Conservation (phyloP, 1,284 basidiomycete genomes). For the Pseudozyma sp. region DNA sequence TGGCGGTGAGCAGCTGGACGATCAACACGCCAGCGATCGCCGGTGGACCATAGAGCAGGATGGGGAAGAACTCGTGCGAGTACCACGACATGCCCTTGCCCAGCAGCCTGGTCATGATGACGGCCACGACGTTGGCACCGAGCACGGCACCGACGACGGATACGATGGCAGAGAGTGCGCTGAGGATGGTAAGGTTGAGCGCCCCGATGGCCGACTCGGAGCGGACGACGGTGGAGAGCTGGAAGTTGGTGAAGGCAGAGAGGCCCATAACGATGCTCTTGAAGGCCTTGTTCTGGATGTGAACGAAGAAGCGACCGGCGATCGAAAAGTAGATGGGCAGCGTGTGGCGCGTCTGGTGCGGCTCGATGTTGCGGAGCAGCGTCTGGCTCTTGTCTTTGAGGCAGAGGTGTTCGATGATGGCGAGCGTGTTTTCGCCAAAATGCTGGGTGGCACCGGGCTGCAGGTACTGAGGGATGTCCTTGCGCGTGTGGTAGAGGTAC, state of each 20-base stretch:
- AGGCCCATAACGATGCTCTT: constrained; percentile 63
- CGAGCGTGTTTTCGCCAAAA: constrained; percentile 90
- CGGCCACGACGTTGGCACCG: constrained; percentile 79
- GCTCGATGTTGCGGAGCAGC: constrained; percentile 50
- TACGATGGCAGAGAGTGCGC: constrained; percentile 47
- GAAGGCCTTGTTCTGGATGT: constrained; percentile 71
- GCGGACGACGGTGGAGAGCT: constrained; percentile 64
- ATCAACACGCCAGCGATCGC: constrained; percentile 74
- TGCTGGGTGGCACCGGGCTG: constrained; percentile 82
- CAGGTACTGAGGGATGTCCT: constrained; percentile 84
- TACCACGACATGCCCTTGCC: constrained; percentile 73
- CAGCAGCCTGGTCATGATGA: constrained; percentile 77
- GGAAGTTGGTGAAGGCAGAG: constrained; percentile 61
- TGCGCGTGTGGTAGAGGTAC: constrained; percentile 91
- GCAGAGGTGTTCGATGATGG: constrained; percentile 80
- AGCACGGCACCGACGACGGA: constrained; percentile 72
- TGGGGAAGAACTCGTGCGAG: constrained; percentile 77
- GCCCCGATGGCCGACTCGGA: constrained; percentile 64
- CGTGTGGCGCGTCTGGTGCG: constrained; percentile 69
- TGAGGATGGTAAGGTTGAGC: constrained; percentile 52
- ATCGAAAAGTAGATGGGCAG: constrained; percentile 77
- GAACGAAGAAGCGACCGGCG: constrained; percentile 69
- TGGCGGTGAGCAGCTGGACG: constrained; percentile 76
- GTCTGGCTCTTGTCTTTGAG: constrained; percentile 70
- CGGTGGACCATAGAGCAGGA: constrained; percentile 83